Conservation (phyloP, 768 basidiomycete genomes). For the Tricholoma furcatifolium region DNA sequence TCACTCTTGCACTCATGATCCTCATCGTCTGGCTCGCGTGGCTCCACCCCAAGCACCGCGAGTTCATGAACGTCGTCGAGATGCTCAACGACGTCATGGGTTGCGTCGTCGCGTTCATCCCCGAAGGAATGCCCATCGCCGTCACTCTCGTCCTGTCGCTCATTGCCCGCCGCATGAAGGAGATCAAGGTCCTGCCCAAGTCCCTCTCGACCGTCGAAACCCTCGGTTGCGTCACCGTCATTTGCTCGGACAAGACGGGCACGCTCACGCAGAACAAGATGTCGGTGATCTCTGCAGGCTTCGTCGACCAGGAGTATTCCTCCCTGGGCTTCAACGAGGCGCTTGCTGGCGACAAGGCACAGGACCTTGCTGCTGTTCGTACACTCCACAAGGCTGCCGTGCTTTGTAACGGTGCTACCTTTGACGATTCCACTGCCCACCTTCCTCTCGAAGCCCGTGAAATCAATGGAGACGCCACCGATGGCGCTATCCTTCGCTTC, state of each 20-base stretch:
- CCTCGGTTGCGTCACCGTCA: slow-evolving; percentile 56
- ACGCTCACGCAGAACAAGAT: slow-evolving; percentile 60
- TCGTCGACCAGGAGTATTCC: slow-evolving; percentile 30
- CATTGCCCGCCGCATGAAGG: slow-evolving; percentile 14
- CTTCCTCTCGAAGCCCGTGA: slow-evolving; percentile 29
- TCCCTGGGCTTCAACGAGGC: slow-evolving; percentile 19
- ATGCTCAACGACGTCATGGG: slow-evolving; percentile 56
- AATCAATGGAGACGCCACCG: slow-evolving; percentile 48
- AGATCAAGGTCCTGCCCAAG: slow-evolving; percentile 24
- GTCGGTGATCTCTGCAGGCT: slow-evolving; percentile 49
- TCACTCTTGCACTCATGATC: slow-evolving; percentile 40
- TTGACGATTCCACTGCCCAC: slow-evolving; percentile 30
- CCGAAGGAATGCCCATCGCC: slow-evolving; percentile 51
- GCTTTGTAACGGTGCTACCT: slow-evolving; percentile 57
- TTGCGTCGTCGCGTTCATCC: slow-evolving; percentile 38
- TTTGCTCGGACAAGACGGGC: slow-evolving; percentile 57
- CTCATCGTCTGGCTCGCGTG: slow-evolving; percentile 40
- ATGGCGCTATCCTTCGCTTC: slow-evolving; percentile 54
- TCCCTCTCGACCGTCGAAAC: slow-evolving; percentile 66
- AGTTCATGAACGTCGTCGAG: slow-evolving; percentile 47
- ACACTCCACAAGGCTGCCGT: slow-evolving; percentile 35
- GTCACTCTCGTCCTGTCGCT: slow-evolving; percentile 47
- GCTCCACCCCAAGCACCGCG: slow-evolving; percentile 37
- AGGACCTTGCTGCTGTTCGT: slow-evolving; percentile 8
- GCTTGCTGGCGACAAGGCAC: slow-evolving; percentile 8